Conservation (phyloP, 2,329 filamentous ascomycete species). For the Cercospora nicotianae region DNA sequence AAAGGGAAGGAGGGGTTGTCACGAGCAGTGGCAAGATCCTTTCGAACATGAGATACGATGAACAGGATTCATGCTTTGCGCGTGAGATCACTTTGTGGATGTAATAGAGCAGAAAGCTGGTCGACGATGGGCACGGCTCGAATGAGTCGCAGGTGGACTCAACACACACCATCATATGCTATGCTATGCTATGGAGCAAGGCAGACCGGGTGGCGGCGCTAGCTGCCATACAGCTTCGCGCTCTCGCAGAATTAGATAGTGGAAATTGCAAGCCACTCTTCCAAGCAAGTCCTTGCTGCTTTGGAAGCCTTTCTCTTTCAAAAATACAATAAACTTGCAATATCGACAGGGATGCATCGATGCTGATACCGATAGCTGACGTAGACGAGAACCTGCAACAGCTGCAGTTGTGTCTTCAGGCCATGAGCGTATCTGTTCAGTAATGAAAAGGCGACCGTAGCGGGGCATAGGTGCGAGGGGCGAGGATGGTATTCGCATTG, state of each 20-base stretch:
- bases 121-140: background rate
- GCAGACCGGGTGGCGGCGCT: background rate
- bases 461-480: background rate
- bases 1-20: background rate
- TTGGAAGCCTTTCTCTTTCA: background rate
- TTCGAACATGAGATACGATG: background rate
- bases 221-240: background rate
- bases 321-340: background rate
- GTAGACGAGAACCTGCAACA: background rate
- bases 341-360: background rate
- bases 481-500: background rate
- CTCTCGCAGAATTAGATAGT: background rate
- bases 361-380: background rate
- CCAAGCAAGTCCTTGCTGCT: background rate
- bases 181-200: background rate
- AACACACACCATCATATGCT: background rate
- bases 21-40: background rate
- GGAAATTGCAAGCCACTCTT: background rate
- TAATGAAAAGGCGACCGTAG: background rate
- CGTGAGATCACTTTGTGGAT: background rate
- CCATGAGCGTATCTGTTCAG: background rate
- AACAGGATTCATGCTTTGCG: background rate
- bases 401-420: background rate
- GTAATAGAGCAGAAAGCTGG: background rate
- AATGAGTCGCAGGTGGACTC: background rate